phyloP scores from a whole-genome alignment of 2,329 filamentous ascomycete genomes.

The Lachnellula occidentalis region DNA sequence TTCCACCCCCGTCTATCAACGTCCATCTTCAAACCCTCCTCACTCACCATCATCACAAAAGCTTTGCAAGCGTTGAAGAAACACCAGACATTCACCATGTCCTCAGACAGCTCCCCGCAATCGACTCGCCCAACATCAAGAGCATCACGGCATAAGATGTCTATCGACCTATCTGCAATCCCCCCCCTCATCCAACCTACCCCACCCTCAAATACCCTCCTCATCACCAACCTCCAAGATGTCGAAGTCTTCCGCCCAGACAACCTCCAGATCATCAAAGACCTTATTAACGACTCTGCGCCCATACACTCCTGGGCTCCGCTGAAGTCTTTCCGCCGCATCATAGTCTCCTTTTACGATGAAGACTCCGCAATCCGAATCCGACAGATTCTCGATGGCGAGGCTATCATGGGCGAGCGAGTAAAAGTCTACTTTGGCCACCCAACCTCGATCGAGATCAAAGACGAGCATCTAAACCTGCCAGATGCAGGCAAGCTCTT shows the following conservation, averaged over 20 bases:
- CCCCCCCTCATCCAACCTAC: slow-evolving; percentile 67
- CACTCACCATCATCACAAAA: neutral
- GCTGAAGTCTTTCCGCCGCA: slow-evolving; percentile 76
- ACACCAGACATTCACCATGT: slow-evolving; percentile 11
- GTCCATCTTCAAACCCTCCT: neutral
- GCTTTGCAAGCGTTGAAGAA: neutral
- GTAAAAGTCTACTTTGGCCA: slow-evolving; percentile 66
- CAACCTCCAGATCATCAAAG: slow-evolving; percentile 68
- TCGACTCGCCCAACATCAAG: slow-evolving; percentile 24
- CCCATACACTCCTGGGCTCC: slow-evolving; percentile 73
- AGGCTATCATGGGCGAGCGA: slow-evolving; percentile 64
- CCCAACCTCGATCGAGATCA: slow-evolving; percentile 48
- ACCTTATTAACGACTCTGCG: slow-evolving; percentile 64
- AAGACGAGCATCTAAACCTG: slow-evolving; percentile 56
- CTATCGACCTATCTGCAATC: slow-evolving; percentile 68
- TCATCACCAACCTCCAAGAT: slow-evolving; percentile 75
- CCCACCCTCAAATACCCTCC: slow-evolving; percentile 74
- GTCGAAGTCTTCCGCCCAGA: slow-evolving; percentile 67
- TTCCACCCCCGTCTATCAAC: neutral
- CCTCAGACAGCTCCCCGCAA: slow-evolving; percentile 19
- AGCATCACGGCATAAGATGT: slow-evolving; percentile 42
- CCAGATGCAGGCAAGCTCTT: slow-evolving; percentile 67
- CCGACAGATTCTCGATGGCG: slow-evolving; percentile 67
- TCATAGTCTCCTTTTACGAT: slow-evolving; percentile 72
- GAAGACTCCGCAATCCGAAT: slow-evolving; percentile 65